Evolutionary conservation across 73 alveolate species (phyloP), one percentile per base, ranked within the genome.

Genomic region (Uronychia setigera): DNA sequence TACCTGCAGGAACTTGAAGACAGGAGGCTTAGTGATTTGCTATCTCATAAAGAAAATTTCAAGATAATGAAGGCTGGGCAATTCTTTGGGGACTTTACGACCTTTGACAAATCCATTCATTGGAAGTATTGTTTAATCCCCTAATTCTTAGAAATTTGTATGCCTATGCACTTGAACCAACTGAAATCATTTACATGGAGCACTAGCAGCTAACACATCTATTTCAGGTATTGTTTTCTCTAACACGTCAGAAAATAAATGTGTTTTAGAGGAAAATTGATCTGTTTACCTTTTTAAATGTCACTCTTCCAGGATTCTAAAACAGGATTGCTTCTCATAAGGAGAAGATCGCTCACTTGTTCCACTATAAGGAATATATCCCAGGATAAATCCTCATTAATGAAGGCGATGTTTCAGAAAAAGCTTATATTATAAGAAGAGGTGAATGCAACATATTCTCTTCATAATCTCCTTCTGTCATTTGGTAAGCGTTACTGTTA

Each of bases 391-490:
- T 78, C 0, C 31, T 88, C 32, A 83, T 88, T 0, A 25, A 80
- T 57, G 94, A 88, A 60, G 94, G 94, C 1, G 84, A 83, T 34
- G 76, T 32, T 32, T 30, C 91, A 58, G 86, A 79, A 32, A 57
- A 33, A 31, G 91, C 91, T 31, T 89, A 84, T 84, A 74, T 84
- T 9, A 83, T 89, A 1, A 82, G 60, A 57, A 84, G 35, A 60
- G 95, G 95, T 25, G 86, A 83, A 32, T 74, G 74, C 30, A 89
- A 77, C 58, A 78, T 84, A 0, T 31, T 78, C 34, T 78, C 90
- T 0, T 19, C 60, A 59, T 57, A 83, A 46, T 74, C 82, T 35
- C 92, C 95, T 13, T 33, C 35, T 80, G 85, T 59, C 5, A 85
- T 85, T 46, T 32, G 86, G 83, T 81, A 30, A 59, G 31, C 59